phyloP scores from a whole-genome alignment of 140 eudicot genomes.

The Anethum foeniculum region DNA sequence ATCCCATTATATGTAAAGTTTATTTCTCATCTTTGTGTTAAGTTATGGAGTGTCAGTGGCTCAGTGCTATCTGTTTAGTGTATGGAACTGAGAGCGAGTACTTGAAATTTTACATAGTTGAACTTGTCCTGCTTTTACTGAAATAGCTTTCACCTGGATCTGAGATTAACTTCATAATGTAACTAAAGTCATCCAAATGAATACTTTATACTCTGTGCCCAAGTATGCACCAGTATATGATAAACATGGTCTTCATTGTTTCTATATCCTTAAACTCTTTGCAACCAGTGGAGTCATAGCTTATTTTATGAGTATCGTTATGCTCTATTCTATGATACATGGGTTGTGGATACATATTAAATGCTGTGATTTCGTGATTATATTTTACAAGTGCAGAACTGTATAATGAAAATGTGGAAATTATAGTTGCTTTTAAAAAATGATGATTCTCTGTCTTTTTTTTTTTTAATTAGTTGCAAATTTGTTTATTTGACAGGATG shows the following conservation, averaged over 20 bases:
- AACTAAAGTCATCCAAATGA: neutral
- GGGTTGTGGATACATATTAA: neutral
- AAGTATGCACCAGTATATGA: neutral
- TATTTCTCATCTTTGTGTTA: neutral
- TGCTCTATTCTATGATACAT: neutral
- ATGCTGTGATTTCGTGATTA: neutral
- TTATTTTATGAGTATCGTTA: neutral
- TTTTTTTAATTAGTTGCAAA: neutral
- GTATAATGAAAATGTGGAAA: neutral
- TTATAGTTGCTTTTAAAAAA: neutral
- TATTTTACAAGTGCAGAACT: neutral
- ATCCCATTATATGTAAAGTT: neutral
- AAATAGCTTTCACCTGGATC: neutral
- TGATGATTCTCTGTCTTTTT: neutral
- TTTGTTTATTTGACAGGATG: constrained; percentile 55
- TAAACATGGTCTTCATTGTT: neutral
- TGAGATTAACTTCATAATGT: neutral
- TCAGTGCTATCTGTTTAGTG: neutral
- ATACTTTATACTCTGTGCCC: neutral
- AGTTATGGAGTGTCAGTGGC: neutral
- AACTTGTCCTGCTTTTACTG: neutral
- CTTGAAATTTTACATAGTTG: neutral
- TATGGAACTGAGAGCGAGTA: neutral
- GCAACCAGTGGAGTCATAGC: neutral
- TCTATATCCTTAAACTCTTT: neutral